These are phyloP conservation scores for Prunus davidiana DNA, from an alignment of 306 rosid genomes.

Conservation along the genomic window DNA sequence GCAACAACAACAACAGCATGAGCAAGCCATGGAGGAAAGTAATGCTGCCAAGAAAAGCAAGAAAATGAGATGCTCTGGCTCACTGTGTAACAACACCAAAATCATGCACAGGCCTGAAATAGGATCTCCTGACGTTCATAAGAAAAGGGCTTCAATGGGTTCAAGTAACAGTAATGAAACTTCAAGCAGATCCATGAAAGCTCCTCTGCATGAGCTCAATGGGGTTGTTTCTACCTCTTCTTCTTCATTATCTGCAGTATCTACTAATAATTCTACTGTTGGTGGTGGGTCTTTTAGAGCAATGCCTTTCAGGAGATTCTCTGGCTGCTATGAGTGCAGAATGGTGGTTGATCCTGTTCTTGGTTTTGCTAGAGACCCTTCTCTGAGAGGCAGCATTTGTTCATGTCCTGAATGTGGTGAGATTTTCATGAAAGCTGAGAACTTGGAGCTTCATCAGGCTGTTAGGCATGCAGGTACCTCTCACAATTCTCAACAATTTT, in stretches of 20 bases:
- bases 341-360: slow-evolving; percentile 96
- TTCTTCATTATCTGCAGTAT: slow-evolving; percentile 50
- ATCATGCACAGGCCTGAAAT: slow-evolving; percentile 69
- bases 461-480: slow-evolving; percentile 82
- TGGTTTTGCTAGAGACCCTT: slow-evolving; percentile 80
- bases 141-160: slow-evolving; percentile 52
- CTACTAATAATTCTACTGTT: slow-evolving; percentile 52
- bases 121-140: slow-evolving; percentile 54
- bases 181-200: slow-evolving; percentile 71
- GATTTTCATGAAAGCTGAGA: slow-evolving; percentile 81
- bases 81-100: slow-evolving; percentile 80
- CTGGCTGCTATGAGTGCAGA: slow-evolving; percentile 92
- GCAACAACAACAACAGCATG: slow-evolving; percentile 43
- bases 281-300: slow-evolving; percentile 70
- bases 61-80: slow-evolving; percentile 94
- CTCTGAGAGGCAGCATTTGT: slow-evolving; percentile 72
- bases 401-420: slow-evolving; percentile 91
- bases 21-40: slow-evolving; percentile 50
- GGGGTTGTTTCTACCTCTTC: slow-evolving; percentile 55
- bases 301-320: slow-evolving; percentile 88
- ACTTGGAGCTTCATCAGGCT: slow-evolving; percentile 76
- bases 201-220: slow-evolving; percentile 58
- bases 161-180: slow-evolving; percentile 43
- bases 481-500: neutral
- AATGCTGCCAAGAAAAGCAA: slow-evolving; percentile 56